These are phyloP conservation scores for Malus fusca DNA, from an alignment of 306 rosid species.

Conservation along the genomic window DNA sequence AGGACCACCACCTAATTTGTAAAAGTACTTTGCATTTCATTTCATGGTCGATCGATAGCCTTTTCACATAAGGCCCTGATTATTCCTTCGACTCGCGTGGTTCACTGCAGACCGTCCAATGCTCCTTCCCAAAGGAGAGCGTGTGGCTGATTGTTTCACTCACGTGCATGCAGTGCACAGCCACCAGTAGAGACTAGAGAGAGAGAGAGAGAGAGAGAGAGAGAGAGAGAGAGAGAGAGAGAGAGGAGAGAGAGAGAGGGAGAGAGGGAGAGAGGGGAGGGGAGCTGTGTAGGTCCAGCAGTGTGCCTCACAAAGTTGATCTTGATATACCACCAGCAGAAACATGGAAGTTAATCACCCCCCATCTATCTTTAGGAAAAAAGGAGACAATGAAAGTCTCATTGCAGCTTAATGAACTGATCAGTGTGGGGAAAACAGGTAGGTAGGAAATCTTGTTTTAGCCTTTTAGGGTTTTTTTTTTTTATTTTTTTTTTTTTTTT, in stretches of 20 bases:
- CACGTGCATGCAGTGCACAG: constrained; percentile 40
- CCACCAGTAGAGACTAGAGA: constrained; percentile 21
- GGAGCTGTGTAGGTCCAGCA: constrained; percentile 16
- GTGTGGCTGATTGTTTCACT: constrained; percentile 37
- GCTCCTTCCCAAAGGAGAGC: constrained; percentile 23
- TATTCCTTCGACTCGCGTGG: constrained; percentile 33
- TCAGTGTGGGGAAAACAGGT: neutral
- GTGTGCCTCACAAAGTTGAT: constrained; percentile 21
- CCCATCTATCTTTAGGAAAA: neutral
- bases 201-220: neutral
- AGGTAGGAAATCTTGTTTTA: constrained; percentile 4
- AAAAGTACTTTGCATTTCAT: neutral
- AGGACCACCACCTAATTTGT: constrained; percentile 20
- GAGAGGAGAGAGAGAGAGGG: neutral
- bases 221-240: neutral
- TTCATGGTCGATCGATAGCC: neutral
- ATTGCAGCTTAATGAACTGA: neutral
- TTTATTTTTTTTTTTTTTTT: too few relatives aligned
- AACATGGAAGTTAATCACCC: constrained; percentile 8
- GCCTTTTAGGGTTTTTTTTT: neutral
- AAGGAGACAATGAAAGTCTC: constrained; percentile 5
- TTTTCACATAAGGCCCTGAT: neutral
- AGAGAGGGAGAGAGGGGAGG: neutral
- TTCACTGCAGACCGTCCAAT: constrained; percentile 21
- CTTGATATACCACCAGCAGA: constrained; percentile 32